Evolutionary conservation across 2,329 filamentous ascomycete genomes (phyloP).

Genomic region (Pestalotiopsis sp.): DNA sequence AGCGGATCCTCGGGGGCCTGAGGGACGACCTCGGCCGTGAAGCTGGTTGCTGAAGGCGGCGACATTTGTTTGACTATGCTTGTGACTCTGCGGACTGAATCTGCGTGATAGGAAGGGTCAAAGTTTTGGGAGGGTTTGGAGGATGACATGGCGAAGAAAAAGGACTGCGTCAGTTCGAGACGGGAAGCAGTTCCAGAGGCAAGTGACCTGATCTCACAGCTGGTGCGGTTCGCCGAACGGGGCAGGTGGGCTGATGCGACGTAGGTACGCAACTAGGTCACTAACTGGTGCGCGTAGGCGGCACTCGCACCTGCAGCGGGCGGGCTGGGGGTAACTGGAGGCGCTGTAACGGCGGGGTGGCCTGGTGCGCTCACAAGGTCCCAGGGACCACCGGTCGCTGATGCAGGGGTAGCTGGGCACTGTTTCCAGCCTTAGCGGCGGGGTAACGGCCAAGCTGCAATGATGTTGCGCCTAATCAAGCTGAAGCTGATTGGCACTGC

Average conservation of each 20-base stretch:
- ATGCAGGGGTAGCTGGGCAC: slow-evolving; percentile 2
- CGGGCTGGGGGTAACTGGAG: neutral
- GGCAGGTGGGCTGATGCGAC: slow-evolving; percentile 11
- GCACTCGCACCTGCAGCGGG: neutral
- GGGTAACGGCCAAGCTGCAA: neutral
- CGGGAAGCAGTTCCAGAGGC: neutral
- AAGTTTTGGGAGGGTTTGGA: slow-evolving; percentile 25
- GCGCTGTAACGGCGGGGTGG: slow-evolving; percentile 4
- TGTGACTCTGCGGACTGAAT: slow-evolving; percentile 54
- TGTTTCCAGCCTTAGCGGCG: slow-evolving; percentile 7
- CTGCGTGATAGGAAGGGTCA: slow-evolving; percentile 46
- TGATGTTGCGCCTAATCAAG: neutral
- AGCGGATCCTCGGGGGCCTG: slow-evolving; percentile 93
- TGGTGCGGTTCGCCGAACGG: slow-evolving; percentile 6
- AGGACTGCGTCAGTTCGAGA: neutral
- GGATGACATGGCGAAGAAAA: slow-evolving; percentile 34
- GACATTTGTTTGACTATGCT: slow-evolving; percentile 74
- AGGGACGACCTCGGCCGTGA: slow-evolving; percentile 76
- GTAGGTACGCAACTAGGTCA: neutral
- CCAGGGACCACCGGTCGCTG: neutral
- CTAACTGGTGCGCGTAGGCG: neutral
- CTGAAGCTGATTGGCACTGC: neutral
- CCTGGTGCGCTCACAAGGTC: neutral
- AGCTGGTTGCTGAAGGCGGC: slow-evolving; percentile 64
- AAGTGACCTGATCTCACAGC: slow-evolving; percentile 3